Evolutionary conservation across 1,284 basidiomycete species (phyloP).

Genomic region (Ustanciosporium gigantosporum): DNA sequence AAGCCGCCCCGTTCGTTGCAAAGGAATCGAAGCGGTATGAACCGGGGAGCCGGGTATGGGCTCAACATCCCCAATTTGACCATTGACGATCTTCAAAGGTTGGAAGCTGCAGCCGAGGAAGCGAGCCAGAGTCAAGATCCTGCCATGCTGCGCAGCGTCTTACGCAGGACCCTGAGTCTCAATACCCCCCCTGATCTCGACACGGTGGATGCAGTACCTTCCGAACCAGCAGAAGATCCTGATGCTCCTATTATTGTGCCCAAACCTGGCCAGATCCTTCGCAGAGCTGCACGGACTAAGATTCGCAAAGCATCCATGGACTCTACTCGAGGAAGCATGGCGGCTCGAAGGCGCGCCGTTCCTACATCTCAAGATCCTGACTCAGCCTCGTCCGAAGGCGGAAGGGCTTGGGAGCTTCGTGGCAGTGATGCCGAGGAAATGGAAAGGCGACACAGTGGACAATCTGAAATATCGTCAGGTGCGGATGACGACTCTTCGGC

Average conservation of each 20-base stretch:
- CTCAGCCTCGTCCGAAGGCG: conserved; percentile 14
- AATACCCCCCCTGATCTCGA: conserved; percentile 59
- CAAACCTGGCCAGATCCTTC: conserved; percentile 82
- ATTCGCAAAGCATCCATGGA: conserved; percentile 88
- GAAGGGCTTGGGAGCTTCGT: conserved; percentile 32
- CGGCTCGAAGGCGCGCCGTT: conserved; percentile 20
- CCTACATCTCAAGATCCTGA: conserved; percentile 11
- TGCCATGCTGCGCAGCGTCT: conserved; percentile 75
- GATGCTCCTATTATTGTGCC: conserved; percentile 88
- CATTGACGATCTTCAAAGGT: conserved; percentile 84
- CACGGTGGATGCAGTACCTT: conserved; percentile 25
- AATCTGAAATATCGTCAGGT: conserved; percentile 35
- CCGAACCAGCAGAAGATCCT: conserved; percentile 69
- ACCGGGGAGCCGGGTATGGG: conserved; percentile 8
- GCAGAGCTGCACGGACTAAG: conserved; percentile 88
- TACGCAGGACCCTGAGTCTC: conserved; percentile 84
- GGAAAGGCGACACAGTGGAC: conserved; percentile 41
- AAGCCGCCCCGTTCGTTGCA: conserved; percentile 48
- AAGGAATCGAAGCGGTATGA: conserved; percentile 29
- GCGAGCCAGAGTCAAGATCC: conserved; percentile 75
- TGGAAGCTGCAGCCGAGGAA: conserved; percentile 89
- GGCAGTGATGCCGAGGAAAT: conserved; percentile 21
- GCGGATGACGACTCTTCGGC: conserved; percentile 32
- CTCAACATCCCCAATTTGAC: conserved; percentile 69
- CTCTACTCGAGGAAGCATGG: conserved; percentile 64